phyloP scores from a whole-genome alignment of 805 yeast genomes.

The Metschnikowia lachancei region DNA sequence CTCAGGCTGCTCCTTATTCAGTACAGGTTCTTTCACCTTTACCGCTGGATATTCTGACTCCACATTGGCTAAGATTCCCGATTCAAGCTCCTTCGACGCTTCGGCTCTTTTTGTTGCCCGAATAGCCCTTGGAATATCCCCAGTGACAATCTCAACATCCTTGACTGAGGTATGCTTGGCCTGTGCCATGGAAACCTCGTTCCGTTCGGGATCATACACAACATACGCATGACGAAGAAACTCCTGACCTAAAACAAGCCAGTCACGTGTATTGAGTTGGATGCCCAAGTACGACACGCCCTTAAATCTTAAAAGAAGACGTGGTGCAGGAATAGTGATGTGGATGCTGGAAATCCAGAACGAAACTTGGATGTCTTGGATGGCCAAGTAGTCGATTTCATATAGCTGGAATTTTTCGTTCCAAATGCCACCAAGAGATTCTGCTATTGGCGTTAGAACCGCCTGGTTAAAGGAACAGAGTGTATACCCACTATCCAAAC shows the following conservation, averaged over 20 bases:
- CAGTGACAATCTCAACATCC: conserved; percentile 45
- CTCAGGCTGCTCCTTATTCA: no score
- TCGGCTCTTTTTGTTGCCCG: conserved; percentile 26
- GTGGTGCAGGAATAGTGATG: background rate
- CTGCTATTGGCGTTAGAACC: conserved; percentile 21
- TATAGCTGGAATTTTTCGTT: background rate
- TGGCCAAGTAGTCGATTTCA: background rate
- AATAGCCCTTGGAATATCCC: conserved; percentile 49
- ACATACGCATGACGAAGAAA: conserved; percentile 62
- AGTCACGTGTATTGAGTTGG: conserved; percentile 2
- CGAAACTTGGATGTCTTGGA: background rate
- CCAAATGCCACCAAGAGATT: conserved; percentile 2
- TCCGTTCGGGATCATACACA: conserved; percentile 61
- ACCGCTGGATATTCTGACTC: no score
- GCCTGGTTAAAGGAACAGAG: conserved; percentile 44
- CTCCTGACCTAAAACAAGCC: conserved; percentile 48
- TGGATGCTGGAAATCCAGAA: conserved; percentile 2
- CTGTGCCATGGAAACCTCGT: conserved; percentile 55
- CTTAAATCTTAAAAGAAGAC: background rate
- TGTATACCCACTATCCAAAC: conserved; percentile 55
- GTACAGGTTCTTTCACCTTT: background rate
- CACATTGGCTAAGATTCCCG: no score
- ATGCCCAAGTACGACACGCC: conserved; percentile 26
- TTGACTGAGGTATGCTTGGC: conserved; percentile 22
- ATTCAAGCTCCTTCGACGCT: no score